phyloP scores from a whole-genome alignment of 2,329 filamentous ascomycete genomes.

The Mycosphaerella sp. region DNA sequence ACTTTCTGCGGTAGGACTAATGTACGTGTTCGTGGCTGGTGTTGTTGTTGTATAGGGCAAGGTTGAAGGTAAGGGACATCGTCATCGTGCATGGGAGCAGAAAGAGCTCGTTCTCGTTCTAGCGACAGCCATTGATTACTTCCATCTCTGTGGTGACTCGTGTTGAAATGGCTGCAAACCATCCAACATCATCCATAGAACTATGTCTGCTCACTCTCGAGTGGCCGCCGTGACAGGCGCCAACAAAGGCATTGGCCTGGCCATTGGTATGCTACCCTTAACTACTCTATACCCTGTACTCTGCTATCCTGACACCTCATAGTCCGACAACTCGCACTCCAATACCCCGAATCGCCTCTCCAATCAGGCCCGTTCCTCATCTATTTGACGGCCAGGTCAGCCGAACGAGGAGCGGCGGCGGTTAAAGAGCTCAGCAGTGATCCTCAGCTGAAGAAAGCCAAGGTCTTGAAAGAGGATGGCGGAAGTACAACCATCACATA shows the following conservation, averaged over 20 bases:
- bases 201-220: conserved; percentile 31
- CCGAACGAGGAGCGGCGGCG: conserved; percentile 44
- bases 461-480: conserved; percentile 40
- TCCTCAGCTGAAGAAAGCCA: conserved; percentile 41
- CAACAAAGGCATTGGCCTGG: conserved; percentile 49
- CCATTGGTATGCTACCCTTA: conserved; percentile 23
- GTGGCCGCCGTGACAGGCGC: conserved; percentile 52
- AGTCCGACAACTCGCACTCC: conserved; percentile 50
- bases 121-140: background rate
- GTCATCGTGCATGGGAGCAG: conserved; percentile 6
- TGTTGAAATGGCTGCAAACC: background rate
- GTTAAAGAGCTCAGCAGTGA: conserved; percentile 42
- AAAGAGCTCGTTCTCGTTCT: conserved; percentile 1
- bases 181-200: background rate
- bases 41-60: background rate
- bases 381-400: conserved; percentile 50
- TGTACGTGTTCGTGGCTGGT: conserved; percentile 3
- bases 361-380: conserved; percentile 47
- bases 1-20: background rate
- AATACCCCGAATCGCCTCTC: conserved; percentile 47
- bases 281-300: too few species aligned
- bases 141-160: background rate
- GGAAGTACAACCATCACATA: conserved; percentile 45
- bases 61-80: background rate
- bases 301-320: conserved; percentile 19